A percentile compares a stretch with the other conserved stretches of the same genome.
Evolutionary conservation across 106 monocot species (phyloP).

Genomic region (Chionographis japonica): DNA sequence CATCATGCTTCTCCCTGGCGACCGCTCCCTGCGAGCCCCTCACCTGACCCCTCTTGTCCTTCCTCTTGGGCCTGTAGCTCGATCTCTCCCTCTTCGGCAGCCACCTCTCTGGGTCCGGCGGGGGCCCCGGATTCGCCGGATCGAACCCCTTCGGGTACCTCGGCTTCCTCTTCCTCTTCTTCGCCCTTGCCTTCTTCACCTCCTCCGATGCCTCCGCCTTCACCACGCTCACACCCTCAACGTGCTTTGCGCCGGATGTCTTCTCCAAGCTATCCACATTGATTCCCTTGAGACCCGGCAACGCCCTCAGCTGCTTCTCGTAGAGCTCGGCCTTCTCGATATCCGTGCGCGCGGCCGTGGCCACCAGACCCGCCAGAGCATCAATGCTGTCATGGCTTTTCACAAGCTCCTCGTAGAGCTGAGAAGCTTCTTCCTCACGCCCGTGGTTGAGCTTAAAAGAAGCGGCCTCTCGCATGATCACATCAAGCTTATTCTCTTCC

Average conservation of each 20-base stretch:
- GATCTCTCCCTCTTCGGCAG: slow-evolving; percentile 90
- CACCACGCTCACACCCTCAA: slow-evolving; percentile 27
- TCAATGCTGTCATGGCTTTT: slow-evolving; percentile 26
- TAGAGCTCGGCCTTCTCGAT: slow-evolving; percentile 82
- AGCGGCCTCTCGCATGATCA: slow-evolving; percentile 66
- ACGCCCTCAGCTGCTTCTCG: slow-evolving; percentile 61
- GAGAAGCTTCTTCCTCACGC: slow-evolving; percentile 42
- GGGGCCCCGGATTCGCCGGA: slow-evolving; percentile 87
- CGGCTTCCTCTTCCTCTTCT: slow-evolving; percentile 94
- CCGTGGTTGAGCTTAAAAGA: slow-evolving; percentile 62
- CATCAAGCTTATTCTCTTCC: slow-evolving; percentile 54
- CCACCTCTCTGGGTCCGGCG: slow-evolving; percentile 97
- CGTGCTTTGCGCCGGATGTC: slow-evolving; percentile 72
- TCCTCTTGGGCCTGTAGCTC: slow-evolving; percentile 83
- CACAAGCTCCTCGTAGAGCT: slow-evolving; percentile 50
- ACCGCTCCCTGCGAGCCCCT: slow-evolving; percentile 96
- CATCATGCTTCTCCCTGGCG: slow-evolving; percentile 65
- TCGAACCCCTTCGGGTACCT: slow-evolving; percentile 93
- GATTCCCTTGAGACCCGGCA: slow-evolving; percentile 62
- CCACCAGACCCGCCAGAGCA: slow-evolving; percentile 54
- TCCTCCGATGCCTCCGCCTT: slow-evolving; percentile 57
- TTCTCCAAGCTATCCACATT: slow-evolving; percentile 74
- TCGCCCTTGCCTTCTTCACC: slow-evolving; percentile 54
- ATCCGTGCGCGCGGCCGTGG: slow-evolving; percentile 45
- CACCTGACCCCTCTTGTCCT: slow-evolving; percentile 85